Conservation (phyloP, 495 filamentous ascomycete genomes). For the Penicillium tannophilum region DNA sequence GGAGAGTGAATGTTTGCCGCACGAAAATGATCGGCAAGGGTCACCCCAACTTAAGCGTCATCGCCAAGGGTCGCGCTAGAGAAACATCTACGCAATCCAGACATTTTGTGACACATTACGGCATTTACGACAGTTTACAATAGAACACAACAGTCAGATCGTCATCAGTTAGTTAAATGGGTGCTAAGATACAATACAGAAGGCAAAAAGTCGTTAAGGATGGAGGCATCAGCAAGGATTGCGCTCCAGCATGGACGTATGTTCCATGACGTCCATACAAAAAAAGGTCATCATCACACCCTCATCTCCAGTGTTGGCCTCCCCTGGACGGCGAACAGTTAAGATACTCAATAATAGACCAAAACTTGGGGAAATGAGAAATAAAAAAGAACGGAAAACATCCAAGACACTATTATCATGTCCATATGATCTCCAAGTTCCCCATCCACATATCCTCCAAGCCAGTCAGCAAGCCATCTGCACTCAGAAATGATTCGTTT, state of each 20-base stretch:
- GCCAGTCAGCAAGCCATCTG: slow-evolving; percentile 28
- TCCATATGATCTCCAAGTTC: slow-evolving; percentile 14
- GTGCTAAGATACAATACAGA: slow-evolving; percentile 53
- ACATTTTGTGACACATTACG: no score
- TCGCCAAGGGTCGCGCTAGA: slow-evolving; percentile 11
- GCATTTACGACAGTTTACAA: neutral
- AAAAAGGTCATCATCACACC: slow-evolving; percentile 30
- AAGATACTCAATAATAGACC: slow-evolving; percentile 16
- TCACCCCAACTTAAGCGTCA: slow-evolving; percentile 23
- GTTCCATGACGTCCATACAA: slow-evolving; percentile 30
- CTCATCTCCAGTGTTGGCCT: slow-evolving; percentile 19
- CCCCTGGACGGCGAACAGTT: slow-evolving; percentile 15
- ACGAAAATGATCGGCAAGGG: slow-evolving; percentile 28
- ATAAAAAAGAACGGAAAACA: slow-evolving; percentile 1
- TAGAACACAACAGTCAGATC: slow-evolving; percentile 17
- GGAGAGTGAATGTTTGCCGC: neutral
- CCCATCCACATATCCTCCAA: slow-evolving; percentile 10
- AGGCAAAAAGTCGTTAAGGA: slow-evolving; percentile 45
- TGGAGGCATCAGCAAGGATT: slow-evolving; percentile 27
- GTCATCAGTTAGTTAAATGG: slow-evolving; percentile 46
- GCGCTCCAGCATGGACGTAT: slow-evolving; percentile 27
- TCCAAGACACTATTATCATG: slow-evolving; percentile 19
- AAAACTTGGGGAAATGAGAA: neutral
- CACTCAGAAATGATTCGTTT: slow-evolving; percentile 21
- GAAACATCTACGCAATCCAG: neutral